Base-by-base conservation (phyloP, 768 basidiomycete species). In the Macrocybe gigantea region DNA sequence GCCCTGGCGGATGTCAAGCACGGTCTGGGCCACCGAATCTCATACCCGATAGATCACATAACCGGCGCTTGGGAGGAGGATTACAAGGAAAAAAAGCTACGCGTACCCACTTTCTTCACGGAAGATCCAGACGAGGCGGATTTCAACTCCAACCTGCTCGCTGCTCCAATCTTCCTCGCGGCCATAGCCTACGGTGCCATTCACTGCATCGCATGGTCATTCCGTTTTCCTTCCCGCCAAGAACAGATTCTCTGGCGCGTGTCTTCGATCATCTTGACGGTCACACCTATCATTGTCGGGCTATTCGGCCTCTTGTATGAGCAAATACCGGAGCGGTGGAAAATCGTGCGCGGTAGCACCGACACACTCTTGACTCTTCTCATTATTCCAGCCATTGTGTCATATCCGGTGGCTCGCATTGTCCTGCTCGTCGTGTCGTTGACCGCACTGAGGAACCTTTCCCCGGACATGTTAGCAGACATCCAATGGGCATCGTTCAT, bases 191-290 rank as follows among this genome's bases (percentile, higher is more conserved):
- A 56, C 36, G 60, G 60, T 9, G 49, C 44, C 1, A 54, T 60
- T 32, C 60, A 60, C 38, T 61, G 55, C 41, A 33, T 52, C 30
- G 53, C 54, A 10, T 56, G 58, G 56, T 6, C 33, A 9, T 55
- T 61, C 37, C 29, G 32, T 6, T 60, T 61, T 40, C 57, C 52
- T 10, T 51, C 62, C 4, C 32, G 4, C 6, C 32, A 42, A 2
- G 56, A 63, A 44, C 35, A 38, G 33, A 41, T 51, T 10, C 31
- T 62, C 22, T 65, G 64, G 64, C 53, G 56, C 6, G 44, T 44
- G 6, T 53, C 45, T n/a, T 49, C 55, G 10, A 10, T 60, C 8
- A 31, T 49, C 36, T 47, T 56, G 22, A 45, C 53, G 11, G 29
- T 39, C 6, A 13, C 49, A 30, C 59, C 57, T 32, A 33, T 39